A percentile compares a stretch with the other conserved stretches of the same genome.
phyloP scores from a whole-genome alignment of 257 asterid species.

The Lithospermum erythrorhizon region DNA sequence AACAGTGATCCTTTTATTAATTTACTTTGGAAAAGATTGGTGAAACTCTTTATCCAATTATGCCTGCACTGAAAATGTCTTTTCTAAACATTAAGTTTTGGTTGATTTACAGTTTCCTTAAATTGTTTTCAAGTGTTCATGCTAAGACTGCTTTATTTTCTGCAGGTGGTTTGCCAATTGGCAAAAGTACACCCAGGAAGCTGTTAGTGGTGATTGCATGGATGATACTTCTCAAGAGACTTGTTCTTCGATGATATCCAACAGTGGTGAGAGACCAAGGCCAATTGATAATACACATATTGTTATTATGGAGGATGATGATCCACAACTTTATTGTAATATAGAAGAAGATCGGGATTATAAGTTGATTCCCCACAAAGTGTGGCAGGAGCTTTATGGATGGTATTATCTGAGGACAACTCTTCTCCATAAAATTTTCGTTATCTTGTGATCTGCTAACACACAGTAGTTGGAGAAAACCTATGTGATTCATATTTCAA shows the following conservation, averaged over 20 bases:
- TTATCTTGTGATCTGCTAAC: no score
- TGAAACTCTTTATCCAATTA: no score
- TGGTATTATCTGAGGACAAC: slow-evolving; percentile 33
- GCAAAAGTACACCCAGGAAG: slow-evolving; percentile 66
- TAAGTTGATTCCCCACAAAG: slow-evolving; percentile 64
- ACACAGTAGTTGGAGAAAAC: no score
- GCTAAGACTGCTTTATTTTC: neutral
- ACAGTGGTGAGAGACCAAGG: slow-evolving; percentile 57
- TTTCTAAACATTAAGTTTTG: no score
- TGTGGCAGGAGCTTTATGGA: slow-evolving; percentile 65
- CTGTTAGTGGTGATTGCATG: slow-evolving; percentile 13
- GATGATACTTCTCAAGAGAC: no score
- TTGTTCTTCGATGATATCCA: slow-evolving; percentile 17
- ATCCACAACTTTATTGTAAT: slow-evolving; percentile 54
- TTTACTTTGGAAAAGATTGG: no score
- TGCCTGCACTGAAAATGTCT: no score
- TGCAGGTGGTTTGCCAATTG: slow-evolving; percentile 76
- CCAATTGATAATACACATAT: slow-evolving; percentile 67
- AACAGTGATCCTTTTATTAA: no score
- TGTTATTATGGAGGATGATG: slow-evolving; percentile 34
- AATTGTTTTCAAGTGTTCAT: neutral
- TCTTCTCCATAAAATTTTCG: no score
- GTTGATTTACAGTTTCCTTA: no score
- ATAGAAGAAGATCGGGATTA: slow-evolving; percentile 69
- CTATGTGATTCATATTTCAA: no score